Percentiles rank a stretch among this genome's conserved stretches.
Conservation (phyloP, 2,329 filamentous ascomycete genomes). For the Colletotrichum melonis region DNA sequence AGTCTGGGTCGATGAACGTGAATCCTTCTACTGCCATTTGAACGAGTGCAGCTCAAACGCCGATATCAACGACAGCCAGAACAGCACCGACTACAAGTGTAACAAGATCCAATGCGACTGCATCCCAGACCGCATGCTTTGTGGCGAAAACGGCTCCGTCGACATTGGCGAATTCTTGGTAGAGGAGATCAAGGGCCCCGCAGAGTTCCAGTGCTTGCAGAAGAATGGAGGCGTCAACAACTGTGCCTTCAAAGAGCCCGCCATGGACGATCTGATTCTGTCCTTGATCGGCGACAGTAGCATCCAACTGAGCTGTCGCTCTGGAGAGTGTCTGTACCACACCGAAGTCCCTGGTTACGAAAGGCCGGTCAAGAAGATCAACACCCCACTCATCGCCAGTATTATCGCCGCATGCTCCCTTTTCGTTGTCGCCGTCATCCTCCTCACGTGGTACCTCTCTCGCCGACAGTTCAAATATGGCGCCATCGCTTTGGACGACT, state of each 20-base stretch:
- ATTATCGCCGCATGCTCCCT: constrained; percentile 89
- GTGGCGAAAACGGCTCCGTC: constrained; percentile 89
- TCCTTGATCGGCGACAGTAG: constrained; percentile 91
- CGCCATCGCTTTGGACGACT: constrained; percentile 86
- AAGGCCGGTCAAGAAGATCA: constrained; percentile 91
- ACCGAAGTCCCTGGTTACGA: constrained; percentile 94
- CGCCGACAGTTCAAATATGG: constrained; percentile 78
- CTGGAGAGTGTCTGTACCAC: constrained; percentile 93
- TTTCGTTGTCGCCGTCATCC: constrained; percentile 88
- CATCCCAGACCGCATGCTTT: constrained; percentile 91
- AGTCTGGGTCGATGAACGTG: constrained; percentile 95
- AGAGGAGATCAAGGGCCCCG: constrained; percentile 86
- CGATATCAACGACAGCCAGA: constrained; percentile 75
- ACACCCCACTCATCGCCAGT: constrained; percentile 93
- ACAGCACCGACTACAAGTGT: constrained; percentile 88
- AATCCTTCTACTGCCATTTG: constrained; percentile 96
- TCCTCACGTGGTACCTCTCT: constrained; percentile 89
- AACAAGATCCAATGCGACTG: constrained; percentile 88
- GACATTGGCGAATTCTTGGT: constrained; percentile 91
- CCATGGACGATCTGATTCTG: constrained; percentile 91
- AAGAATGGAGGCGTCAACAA: constrained; percentile 71
- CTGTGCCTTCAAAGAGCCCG: constrained; percentile 89
- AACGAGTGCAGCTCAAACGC: constrained; percentile 81
- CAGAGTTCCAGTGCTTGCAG: constrained; percentile 80
- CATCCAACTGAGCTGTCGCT: constrained; percentile 83